Evolutionary conservation across 1,284 basidiomycete species (phyloP), one percentile per base, ranked within the genome.

Genomic region (Lentinus polychrous): DNA sequence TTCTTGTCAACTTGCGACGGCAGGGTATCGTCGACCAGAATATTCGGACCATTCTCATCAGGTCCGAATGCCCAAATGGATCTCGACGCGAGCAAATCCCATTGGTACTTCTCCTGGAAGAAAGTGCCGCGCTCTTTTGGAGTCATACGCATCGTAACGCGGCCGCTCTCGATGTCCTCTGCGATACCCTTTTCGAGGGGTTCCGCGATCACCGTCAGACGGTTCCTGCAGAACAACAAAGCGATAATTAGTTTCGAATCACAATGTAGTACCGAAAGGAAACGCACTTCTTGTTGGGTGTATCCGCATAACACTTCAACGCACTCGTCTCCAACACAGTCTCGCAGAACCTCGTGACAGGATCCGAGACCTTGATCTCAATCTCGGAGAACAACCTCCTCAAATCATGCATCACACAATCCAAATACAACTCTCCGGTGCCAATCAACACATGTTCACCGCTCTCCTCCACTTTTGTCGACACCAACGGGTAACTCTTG

Each of bases 31-130:
- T 99, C 95, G 57, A 99, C 72, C 43, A 99, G 69, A 49, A 96
- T 80, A 66, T 99, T 99, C 2, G 96, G 83, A 0, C 94, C 93
- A 56, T 85, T 87, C 45, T 95, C 93, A 55, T 98, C 94, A 4
- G 96, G 95, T 18, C 96, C 96, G 68, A 99, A 99, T n/a, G 94
- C 93, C 96, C 96, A 99, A 70, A 99, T 95, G 60, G 94, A 97
- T 51, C 96, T 80, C 41, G 93, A 94, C 2, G 96, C 95, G 53
- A 99, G 78, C 60, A 98, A 66, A 71, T 99, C 96, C 96, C 96
- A 99, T 51, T 95, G 90, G 67, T 98, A 97, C 65, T 93, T 94
- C 61, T 91, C 85, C 67, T 96, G 84, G 67, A 98, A 96, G 72
- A 94, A 92, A 50, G 84, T 87, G 33, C 94, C 94, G 41, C 94